Percentiles rank a stretch among this genome's conserved stretches.
phyloP scores from a whole-genome alignment of 192 early-diverging fungal species.

The Backusella sp. region DNA sequence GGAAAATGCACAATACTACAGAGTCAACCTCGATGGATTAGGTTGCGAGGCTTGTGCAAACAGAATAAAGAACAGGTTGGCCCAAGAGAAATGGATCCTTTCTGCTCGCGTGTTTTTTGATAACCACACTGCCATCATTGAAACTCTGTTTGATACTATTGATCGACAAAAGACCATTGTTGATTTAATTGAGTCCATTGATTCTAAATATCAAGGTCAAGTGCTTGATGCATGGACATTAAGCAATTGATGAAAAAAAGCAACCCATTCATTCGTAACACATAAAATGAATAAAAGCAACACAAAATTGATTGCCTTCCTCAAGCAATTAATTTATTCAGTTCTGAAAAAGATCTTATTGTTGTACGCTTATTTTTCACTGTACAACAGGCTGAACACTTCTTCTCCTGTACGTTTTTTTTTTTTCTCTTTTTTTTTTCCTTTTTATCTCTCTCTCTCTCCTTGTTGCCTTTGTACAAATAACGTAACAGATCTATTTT shows the following conservation, averaged over 20 bases:
- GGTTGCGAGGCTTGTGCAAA: constrained; percentile 53
- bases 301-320: constrained; percentile 15
- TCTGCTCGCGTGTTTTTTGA: constrained; percentile 42
- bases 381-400: background rate
- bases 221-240: constrained; percentile 16
- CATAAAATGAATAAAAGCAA: background rate
- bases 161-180: background rate
- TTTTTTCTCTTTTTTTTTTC: background rate
- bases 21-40: constrained; percentile 41
- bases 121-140: constrained; percentile 33
- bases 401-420: background rate
- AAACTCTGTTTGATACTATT: background rate
- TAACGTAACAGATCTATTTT: background rate
- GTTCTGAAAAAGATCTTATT: background rate
- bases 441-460: background rate
- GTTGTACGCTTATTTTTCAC: background rate
- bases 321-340: constrained; percentile 8
- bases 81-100: constrained; percentile 17
- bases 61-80: constrained; percentile 40
- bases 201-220: constrained; percentile 15
- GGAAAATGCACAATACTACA: constrained; percentile 24
- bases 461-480: background rate
- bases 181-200: background rate
- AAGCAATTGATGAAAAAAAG: background rate
- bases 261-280: background rate